Base-by-base conservation (phyloP, 177 flowering plant genomes). In the Vitis hybrid region DNA sequence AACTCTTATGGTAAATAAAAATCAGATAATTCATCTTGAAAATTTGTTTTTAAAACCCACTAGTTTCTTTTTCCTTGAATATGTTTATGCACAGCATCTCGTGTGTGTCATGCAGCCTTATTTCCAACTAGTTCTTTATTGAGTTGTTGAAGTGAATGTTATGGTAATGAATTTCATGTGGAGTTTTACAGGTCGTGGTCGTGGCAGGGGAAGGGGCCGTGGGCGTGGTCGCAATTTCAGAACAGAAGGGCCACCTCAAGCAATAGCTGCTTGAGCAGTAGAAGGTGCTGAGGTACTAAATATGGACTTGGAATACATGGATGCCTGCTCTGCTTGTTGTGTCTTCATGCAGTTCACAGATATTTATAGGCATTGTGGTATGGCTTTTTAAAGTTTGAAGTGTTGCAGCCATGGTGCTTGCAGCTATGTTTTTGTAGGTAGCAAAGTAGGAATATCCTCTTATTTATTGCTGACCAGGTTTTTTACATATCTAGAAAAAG, bases 131-230 rank as follows among this genome's bases (percentile, higher is more conserved):
- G 2, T 10, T 6, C 3, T 23, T 60, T 26, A 26, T 26, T 10
- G 48, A 60, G 40, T 61, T 61, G 8, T 40, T 40, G 30, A 34
- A 34, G 26, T 61, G 50, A 61, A 6, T 32, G 23, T 19, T 26
- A 4, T 18, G 26, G 50, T 65, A 17, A 19, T n/a, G 48, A 63
- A 45, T 40, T 15, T 51, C 10, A 2, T 23, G 19, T 23, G 48
- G 58, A 13, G 32, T 59, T 56, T 67, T 52, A 58, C 70, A 72
- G 79, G 76, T n/a, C 72, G 72, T 1, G 79, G 75, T 11, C 75
- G 79, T 45, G 70, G 79, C 45, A 68, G 79, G 70, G 79, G 76
- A 65, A 57, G 76, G 63, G 75, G 56, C 8, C 72, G 72, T 34
- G 79, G 79, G 10, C 69, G 61, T 45, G 75, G 74, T 48, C 64